These are phyloP conservation scores for Scheffersomyces ergatensis DNA, from an alignment of 805 yeast genomes.

Conservation along the genomic window DNA sequence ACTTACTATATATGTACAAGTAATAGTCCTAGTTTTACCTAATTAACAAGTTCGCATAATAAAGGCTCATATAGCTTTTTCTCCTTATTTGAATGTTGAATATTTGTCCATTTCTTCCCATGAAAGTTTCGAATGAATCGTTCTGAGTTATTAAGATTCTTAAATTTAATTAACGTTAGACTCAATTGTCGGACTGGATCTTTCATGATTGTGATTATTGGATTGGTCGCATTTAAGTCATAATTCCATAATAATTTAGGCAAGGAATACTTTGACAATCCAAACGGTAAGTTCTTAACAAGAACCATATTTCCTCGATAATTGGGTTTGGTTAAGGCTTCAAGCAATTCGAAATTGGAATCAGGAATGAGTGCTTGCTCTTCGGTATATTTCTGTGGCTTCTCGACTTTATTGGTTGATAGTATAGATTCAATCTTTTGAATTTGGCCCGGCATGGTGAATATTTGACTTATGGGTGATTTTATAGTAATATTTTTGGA, in stretches of 20 bases:
- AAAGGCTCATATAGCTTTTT: conserved; percentile 34
- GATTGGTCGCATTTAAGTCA: conserved; percentile 27
- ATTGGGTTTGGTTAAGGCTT: conserved; percentile 14
- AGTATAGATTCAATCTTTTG: too few species aligned
- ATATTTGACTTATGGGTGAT: too few species aligned
- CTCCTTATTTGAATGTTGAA: conserved; percentile 16
- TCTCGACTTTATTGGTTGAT: neutral
- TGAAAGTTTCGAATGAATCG: conserved; percentile 54
- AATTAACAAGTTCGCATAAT: conserved; percentile 33
- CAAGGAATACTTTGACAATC: conserved; percentile 35
- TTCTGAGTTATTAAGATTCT: conserved; percentile 41
- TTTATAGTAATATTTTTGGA: neutral
- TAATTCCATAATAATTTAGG: conserved; percentile 48
- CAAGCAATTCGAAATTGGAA: conserved; percentile 8
- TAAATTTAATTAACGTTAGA: conserved; percentile 41
- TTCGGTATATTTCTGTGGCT: neutral
- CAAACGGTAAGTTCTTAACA: conserved; percentile 48
- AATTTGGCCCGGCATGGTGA: too few species aligned
- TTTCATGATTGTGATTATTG: conserved; percentile 17
- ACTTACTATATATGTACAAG: neutral
- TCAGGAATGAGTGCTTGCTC: neutral
- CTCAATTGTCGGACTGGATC: conserved; percentile 27
- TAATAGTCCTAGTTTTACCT: neutral
- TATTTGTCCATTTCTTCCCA: conserved; percentile 42
- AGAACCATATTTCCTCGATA: conserved; percentile 27